phyloP scores from a whole-genome alignment of 768 basidiomycete species.

The Rhizopogon sp. region DNA sequence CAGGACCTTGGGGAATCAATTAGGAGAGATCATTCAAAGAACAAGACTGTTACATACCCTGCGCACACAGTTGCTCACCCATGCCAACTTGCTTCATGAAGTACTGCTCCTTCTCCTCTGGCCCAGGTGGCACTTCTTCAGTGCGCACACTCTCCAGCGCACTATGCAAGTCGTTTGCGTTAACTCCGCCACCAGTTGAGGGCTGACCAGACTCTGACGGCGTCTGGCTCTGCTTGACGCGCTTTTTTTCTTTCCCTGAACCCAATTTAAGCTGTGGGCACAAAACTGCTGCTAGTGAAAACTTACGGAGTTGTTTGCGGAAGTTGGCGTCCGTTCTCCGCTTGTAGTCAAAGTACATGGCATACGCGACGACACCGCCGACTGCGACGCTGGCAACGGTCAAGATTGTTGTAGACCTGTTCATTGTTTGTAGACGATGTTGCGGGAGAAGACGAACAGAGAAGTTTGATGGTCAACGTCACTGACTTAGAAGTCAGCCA shows the following conservation, averaged over 20 bases:
- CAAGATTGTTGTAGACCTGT: conserved; percentile 33
- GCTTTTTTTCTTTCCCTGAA: conserved; percentile 89
- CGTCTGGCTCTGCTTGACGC: conserved; percentile 64
- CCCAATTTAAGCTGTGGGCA: conserved; percentile 1
- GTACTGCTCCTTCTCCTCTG: conserved; percentile 79
- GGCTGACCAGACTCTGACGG: conserved; percentile 29
- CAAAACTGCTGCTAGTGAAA: conserved; percentile 8
- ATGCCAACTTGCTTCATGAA: conserved; percentile 88
- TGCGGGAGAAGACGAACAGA: conserved; percentile 12
- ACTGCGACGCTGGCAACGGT: conserved; percentile 43
- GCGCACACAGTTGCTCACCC: conserved; percentile 77
- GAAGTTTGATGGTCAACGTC: conserved; percentile 1
- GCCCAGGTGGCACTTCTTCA: conserved; percentile 63
- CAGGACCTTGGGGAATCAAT: conserved; percentile 50
- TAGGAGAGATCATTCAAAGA: neutral
- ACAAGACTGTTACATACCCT: conserved; percentile 42
- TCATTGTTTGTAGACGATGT: conserved; percentile 17
- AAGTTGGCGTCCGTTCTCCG: conserved; percentile 84
- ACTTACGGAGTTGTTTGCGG: conserved; percentile 83
- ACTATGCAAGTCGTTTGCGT: conserved; percentile 51
- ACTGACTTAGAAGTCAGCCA: neutral
- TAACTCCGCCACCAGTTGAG: conserved; percentile 23
- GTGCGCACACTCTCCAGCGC: conserved; percentile 62
- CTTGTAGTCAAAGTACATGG: conserved; percentile 91
- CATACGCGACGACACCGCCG: conserved; percentile 68